A percentile compares a stretch with the other conserved stretches of the same genome.
phyloP scores from a whole-genome alignment of 2,329 filamentous ascomycete genomes.

The Fonsecaea multimorphosa region DNA sequence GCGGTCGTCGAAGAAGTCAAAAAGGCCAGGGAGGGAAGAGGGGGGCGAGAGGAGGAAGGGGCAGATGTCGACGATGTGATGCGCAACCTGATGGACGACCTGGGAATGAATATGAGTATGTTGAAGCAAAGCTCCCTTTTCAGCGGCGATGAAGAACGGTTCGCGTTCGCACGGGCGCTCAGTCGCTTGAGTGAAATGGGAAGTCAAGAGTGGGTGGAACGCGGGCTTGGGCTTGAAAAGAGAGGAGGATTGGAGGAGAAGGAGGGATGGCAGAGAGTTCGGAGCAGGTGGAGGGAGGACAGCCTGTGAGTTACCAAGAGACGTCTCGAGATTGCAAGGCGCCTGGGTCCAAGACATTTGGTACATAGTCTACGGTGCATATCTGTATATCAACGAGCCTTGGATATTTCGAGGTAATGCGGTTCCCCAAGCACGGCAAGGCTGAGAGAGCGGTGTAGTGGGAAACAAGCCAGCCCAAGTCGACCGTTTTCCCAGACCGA shows the following conservation, averaged over 20 bases:
- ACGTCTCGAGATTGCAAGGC: not conserved
- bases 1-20: slow-evolving; percentile 48
- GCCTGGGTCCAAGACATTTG: not conserved
- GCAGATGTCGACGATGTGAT: slow-evolving; percentile 70
- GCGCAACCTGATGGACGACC: slow-evolving; percentile 82
- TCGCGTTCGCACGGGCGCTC: slow-evolving; percentile 90
- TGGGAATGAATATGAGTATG: slow-evolving; percentile 82
- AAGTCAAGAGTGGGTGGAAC: slow-evolving; percentile 90
- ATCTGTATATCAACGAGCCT: not conserved
- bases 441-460: too few species aligned
- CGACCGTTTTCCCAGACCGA: too few species aligned
- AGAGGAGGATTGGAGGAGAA: slow-evolving; percentile 53
- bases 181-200: slow-evolving; percentile 90
- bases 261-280: slow-evolving; percentile 56
- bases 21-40: slow-evolving; percentile 41
- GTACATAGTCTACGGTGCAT: not conserved
- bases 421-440: too few species aligned
- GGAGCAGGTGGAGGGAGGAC: slow-evolving; percentile 59
- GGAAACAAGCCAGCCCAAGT: too few species aligned
- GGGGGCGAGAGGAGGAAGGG: slow-evolving; percentile 48
- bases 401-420: too few species aligned
- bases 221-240: slow-evolving; percentile 63
- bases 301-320: slow-evolving; percentile 44
- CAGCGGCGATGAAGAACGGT: slow-evolving; percentile 92
- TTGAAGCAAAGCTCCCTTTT: slow-evolving; percentile 88